Evolutionary conservation across 495 filamentous ascomycete species (phyloP).

Genomic region (Lophiostoma macrostomum): DNA sequence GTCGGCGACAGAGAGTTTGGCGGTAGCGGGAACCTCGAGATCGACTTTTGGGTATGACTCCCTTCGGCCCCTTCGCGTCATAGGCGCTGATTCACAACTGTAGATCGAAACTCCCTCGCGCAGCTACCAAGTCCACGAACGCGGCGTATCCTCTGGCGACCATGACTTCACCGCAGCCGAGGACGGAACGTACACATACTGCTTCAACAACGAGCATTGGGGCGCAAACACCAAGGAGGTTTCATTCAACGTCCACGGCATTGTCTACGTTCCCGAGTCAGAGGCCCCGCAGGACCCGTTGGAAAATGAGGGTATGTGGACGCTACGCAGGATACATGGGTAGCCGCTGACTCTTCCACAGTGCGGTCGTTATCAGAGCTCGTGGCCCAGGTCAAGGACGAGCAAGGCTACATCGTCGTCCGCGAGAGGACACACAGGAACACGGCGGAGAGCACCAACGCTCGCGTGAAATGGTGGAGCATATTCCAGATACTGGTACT

Average conservation of each 20-base stretch:
- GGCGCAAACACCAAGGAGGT: slow-evolving; percentile 90
- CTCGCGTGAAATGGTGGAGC: slow-evolving; percentile 98
- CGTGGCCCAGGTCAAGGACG: slow-evolving; percentile 88
- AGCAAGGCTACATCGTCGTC: slow-evolving; percentile 95
- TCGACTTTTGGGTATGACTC: slow-evolving; percentile 95
- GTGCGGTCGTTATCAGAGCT: slow-evolving; percentile 83
- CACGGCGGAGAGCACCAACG: slow-evolving; percentile 97
- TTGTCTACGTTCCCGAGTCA: slow-evolving; percentile 91
- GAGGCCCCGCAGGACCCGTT: slow-evolving; percentile 84
- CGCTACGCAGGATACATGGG: neutral
- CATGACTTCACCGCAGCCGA: slow-evolving; percentile 81
- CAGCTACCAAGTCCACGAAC: slow-evolving; percentile 72
- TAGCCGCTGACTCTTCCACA: slow-evolving; percentile 36
- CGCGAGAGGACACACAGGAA: slow-evolving; percentile 95
- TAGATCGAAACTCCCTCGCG: slow-evolving; percentile 81
- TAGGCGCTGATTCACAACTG: too few relatives aligned
- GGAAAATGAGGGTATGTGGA: slow-evolving; percentile 72
- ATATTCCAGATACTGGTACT: slow-evolving; percentile 91
- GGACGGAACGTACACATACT: slow-evolving; percentile 92
- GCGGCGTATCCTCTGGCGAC: slow-evolving; percentile 79
- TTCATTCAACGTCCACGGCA: slow-evolving; percentile 97
- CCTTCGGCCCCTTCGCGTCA: too few relatives aligned
- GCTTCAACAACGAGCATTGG: slow-evolving; percentile 98
- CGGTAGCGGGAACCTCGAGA: slow-evolving; percentile 86
- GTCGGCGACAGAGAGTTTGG: slow-evolving; percentile 97